Evolutionary conservation across 2,329 filamentous ascomycete species (phyloP), one percentile per base, ranked within the genome.

Genomic region (Aspergillus sclerotialis): DNA sequence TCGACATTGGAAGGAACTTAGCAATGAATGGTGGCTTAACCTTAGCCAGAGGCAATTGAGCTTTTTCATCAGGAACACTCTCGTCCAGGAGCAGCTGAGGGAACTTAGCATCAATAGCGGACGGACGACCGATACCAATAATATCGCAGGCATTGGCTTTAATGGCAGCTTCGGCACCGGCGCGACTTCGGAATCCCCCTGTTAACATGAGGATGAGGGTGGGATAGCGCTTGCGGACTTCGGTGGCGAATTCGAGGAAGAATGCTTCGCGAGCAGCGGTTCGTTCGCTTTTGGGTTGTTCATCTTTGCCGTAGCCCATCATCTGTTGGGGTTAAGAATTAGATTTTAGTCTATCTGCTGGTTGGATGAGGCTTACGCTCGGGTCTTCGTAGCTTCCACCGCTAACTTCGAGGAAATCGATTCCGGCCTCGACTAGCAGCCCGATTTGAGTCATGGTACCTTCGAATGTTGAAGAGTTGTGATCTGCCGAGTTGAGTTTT

Each of bases 381-480:
- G 75, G 67, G 36, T 76, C 56, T 45, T 79, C 72, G 42, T 73
- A 79, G 0, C 56, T 72, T 0, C 82, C 80, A 0, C 81, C 82
- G 12, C 72, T 77, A 16, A 85, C 69, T 55, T 86, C 80, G 2
- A 85, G 58, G 43, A 83, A 84, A 55, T 85, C 81, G 2, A 84
- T 58, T 0, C 56, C 55, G 2, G 57, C 58, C 8, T 57, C 53
- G 10, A 50, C 49, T 2, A 64, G 4, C 61, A 72, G 25, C 64
- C 66, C 4, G 7, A 81, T 63, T 49, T 84, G 79, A 37, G 74
- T 69, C 25, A 83, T 58, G 23, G 68, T 73, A 9, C 77, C 76
- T 7, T 69, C 55, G 13, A 56, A 55, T n/a, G 44, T 50, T 10
- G 41, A 18, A 11, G 55, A 54, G 43, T 44, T 53, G 45, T 69